Evolutionary conservation across 495 filamentous ascomycete species (phyloP), one percentile per base, ranked within the genome.

Genomic region (Chaetomium cochliodes): DNA sequence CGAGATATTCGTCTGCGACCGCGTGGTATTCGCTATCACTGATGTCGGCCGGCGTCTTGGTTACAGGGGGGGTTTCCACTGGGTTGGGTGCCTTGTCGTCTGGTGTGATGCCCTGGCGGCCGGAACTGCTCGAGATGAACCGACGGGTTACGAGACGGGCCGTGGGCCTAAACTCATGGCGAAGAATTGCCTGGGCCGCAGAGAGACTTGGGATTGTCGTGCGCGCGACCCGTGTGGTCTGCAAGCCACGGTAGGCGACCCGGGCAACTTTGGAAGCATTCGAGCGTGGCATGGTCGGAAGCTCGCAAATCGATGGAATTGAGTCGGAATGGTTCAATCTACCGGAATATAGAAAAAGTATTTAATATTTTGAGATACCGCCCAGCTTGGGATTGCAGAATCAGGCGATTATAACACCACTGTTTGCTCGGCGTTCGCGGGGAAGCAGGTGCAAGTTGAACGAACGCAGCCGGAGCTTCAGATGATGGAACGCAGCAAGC

Each of bases 1-100:
- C 78, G n/a, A 87, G 69, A 51, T 80, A 85, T 12, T 68, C 62
- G 52, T 86, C 80, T 0, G 83, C 76, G 1, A 85, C 63, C 1
- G 72, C 63, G 49, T 87, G 79, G 66, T 82, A 87, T 60, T 79
- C 65, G 11, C 58, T 60, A 2, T 73, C 71, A 12, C 77, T 75
- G 26, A 84, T 71, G 5, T 73, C 42, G 25, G 76, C 74, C 5
- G 75, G 62, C 6, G 72, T 72, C 55, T 60, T 55, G 55, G 64
- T 53, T 20, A 69, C 61, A n/a, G 63, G 49, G 28, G 71, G 65
- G 0, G 67, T 66, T 22, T 67, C 67, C 9, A 65, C 23, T 1
- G 65, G 37, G 50, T 69, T 67, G 2, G 68, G 63, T 33, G 70
- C 64, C 53, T 70, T 57, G 47, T 69, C 58, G 49, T 78, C 74